Conservation (phyloP, 2,329 filamentous ascomycete genomes). For the Penicillium sp. region DNA sequence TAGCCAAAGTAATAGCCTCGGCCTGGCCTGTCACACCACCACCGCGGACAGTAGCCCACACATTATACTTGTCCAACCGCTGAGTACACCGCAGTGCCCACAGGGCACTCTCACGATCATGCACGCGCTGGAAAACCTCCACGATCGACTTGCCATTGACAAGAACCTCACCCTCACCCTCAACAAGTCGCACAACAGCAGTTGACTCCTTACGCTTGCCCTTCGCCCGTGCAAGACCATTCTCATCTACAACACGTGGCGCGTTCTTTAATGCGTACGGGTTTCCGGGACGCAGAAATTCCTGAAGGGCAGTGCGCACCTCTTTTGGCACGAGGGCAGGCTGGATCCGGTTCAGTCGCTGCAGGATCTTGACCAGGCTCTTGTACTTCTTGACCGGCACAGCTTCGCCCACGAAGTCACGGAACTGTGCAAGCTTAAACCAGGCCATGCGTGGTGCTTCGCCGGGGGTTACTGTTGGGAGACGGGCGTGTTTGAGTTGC, state of each 20-base stretch:
- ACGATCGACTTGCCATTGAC: constrained; percentile 86
- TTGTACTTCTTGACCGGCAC: constrained; percentile 77
- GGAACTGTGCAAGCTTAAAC: constrained; percentile 77
- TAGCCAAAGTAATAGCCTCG: constrained; percentile 86
- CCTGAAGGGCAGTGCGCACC: constrained; percentile 63
- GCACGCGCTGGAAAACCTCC: constrained; percentile 79
- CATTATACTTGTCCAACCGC: constrained; percentile 92
- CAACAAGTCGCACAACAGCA: constrained; percentile 83
- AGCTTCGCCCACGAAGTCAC: constrained; percentile 67
- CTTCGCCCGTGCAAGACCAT: constrained; percentile 75
- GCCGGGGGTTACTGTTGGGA: constrained; percentile 67
- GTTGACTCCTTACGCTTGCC: constrained; percentile 85
- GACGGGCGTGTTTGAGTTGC: constrained; percentile 67
- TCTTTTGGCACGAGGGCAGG: constrained; percentile 71
- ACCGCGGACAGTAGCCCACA: constrained; percentile 81
- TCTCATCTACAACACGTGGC: constrained; percentile 67
- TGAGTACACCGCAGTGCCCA: constrained; percentile 85
- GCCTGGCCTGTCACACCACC: constrained; percentile 94
- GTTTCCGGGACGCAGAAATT: constrained; percentile 75
- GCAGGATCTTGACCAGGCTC: constrained; percentile 71
- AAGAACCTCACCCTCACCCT: constrained; percentile 85
- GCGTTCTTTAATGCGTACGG: constrained; percentile 65
- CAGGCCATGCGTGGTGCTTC: constrained; percentile 75
- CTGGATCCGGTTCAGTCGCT: constrained; percentile 81
- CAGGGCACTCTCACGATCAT: constrained; percentile 90